These are phyloP conservation scores for Trypethelium eluteriae DNA, from an alignment of 495 filamentous ascomycete species.

Conservation along the genomic window DNA sequence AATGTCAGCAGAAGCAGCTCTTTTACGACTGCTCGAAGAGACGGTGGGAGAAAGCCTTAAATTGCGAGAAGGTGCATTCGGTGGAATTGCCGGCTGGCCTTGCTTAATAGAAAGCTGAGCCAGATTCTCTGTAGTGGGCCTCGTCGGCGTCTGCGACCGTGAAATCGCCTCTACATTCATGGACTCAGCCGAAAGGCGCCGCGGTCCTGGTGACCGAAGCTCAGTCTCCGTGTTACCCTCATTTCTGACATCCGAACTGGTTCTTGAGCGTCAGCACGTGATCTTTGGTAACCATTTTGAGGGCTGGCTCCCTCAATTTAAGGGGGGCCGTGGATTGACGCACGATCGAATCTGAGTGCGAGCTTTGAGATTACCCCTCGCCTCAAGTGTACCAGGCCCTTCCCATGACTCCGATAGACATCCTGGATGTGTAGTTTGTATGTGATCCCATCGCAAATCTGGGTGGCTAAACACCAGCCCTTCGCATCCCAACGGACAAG, in stretches of 20 bases:
- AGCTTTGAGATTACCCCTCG: background rate
- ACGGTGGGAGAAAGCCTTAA: background rate
- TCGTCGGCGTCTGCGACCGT: background rate
- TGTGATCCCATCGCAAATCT: background rate
- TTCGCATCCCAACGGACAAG: background rate
- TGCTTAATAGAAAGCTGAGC: background rate
- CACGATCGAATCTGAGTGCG: background rate
- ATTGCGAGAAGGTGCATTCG: background rate
- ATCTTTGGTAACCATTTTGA: background rate
- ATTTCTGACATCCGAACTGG: background rate
- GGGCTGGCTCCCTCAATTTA: background rate
- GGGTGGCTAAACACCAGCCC: background rate
- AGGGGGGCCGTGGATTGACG: background rate
- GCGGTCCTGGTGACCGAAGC: background rate
- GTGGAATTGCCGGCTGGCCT: background rate
- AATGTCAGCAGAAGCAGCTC: background rate
- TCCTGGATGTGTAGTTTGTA: background rate
- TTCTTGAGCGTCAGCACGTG: background rate
- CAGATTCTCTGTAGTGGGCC: background rate
- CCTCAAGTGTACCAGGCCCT: background rate
- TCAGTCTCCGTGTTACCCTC: background rate
- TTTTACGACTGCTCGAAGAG: background rate
- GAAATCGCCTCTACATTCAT: constrained; percentile 5
- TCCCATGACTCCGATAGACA: background rate
- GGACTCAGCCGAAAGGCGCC: background rate